phyloP scores from a whole-genome alignment of 768 basidiomycete species.

The Auriculariales sp. region DNA sequence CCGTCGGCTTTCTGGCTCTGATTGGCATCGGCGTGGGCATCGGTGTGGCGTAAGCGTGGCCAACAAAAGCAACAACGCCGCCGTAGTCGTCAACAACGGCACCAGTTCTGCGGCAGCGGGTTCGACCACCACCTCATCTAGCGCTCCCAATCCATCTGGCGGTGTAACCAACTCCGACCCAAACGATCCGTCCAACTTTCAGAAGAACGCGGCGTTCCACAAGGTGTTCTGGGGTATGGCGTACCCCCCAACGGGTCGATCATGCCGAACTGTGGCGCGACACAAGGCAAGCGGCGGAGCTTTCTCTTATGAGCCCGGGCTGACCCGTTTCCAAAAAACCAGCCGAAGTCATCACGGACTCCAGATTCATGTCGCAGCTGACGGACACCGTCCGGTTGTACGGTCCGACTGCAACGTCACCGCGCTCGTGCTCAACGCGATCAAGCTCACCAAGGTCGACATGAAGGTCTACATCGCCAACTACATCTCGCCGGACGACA shows the following conservation, averaged over 20 bases:
- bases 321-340: not conserved
- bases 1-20: slow-evolving; percentile 31
- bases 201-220: slow-evolving; percentile 49
- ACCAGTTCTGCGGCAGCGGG: slow-evolving; percentile 10
- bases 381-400: slow-evolving; percentile 37
- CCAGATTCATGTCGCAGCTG: slow-evolving; percentile 75
- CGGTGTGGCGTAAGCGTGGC: slow-evolving; percentile 55
- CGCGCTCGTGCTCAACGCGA: slow-evolving; percentile 56
- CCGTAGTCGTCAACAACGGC: slow-evolving; percentile 15
- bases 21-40: slow-evolving; percentile 42
- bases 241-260: slow-evolving; percentile 65
- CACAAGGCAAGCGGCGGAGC: no score
- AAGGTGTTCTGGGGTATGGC: slow-evolving; percentile 77
- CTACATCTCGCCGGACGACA: slow-evolving; percentile 62
- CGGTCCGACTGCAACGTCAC: slow-evolving; percentile 24
- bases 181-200: no score
- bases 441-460: slow-evolving; percentile 77
- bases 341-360: slow-evolving; percentile 54
- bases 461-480: slow-evolving; percentile 68
- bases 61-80: slow-evolving; percentile 18
- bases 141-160: not conserved
- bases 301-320: not conserved
- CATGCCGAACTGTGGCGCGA: slow-evolving; percentile 55
- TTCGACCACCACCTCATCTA: slow-evolving; percentile 2
- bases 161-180: slow-evolving; percentile 20